Evolutionary conservation across 192 early-diverging fungal genomes (phyloP).

Genomic region (Linnemannia zychae): DNA sequence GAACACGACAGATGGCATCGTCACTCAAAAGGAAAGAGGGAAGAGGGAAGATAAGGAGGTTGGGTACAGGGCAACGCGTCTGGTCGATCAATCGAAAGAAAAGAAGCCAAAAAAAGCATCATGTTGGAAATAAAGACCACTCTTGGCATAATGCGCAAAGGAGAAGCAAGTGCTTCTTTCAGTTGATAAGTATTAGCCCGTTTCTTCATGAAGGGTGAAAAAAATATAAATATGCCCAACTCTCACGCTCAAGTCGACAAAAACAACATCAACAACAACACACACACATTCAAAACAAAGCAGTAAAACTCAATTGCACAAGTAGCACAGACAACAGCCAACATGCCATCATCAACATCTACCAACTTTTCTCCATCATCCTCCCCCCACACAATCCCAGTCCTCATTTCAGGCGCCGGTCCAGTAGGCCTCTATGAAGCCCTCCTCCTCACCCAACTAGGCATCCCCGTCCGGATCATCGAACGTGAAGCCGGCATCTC

Average conservation of each 20-base stretch:
- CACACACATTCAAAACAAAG: too few species aligned
- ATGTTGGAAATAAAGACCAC: too few species aligned
- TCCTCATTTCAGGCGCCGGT: conserved; percentile 31
- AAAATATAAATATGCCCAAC: not conserved
- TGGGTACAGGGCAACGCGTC: too few species aligned
- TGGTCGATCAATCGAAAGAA: too few species aligned
- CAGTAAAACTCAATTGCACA: not conserved
- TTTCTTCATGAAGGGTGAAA: not conserved
- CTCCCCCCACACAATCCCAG: not conserved
- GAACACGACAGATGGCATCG: too few species aligned
- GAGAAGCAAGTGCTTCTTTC: not conserved
- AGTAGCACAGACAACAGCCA: not conserved
- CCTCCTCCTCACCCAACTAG: conserved; percentile 17
- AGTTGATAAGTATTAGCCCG: not conserved
- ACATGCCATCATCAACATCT: not conserved
- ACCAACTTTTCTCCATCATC: not conserved
- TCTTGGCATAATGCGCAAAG: not conserved
- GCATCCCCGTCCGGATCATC: conserved; percentile 11
- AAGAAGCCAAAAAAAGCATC: too few species aligned
- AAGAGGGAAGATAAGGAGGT: too few species aligned
- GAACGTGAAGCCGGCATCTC: conserved; percentile 8
- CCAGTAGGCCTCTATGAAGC: conserved; percentile 31
- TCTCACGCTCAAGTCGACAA: not conserved
- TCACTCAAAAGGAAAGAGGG: too few species aligned
- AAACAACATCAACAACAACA: not conserved